Base-by-base conservation (phyloP, 2,329 filamentous ascomycete genomes). In the Phialophora expanda region DNA sequence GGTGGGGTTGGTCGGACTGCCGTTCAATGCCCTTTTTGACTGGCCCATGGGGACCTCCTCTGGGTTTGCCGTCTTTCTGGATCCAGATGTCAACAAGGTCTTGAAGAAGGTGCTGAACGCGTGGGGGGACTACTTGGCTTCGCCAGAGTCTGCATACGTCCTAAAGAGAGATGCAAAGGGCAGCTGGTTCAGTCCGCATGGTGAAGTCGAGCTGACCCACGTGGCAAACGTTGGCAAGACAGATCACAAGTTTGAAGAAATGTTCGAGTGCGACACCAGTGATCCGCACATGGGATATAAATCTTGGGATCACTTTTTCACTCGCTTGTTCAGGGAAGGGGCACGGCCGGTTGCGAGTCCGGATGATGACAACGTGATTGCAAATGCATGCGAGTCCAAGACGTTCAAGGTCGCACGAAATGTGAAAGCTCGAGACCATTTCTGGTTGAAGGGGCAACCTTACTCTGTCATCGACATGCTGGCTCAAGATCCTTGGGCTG, bases 271-370 rank as follows among this genome's bases (percentile, higher is more conserved):
- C 65, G 73, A 77, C 44, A 67, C 74, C 0, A 59, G 61, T 14
- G 53, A 51, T 9, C 34, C 59, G 17, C 66, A 76, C 38, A 82
- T 85, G 68, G 88, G 89, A 20, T 91, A 81, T 78, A 84, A 81
- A 63, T 89, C 86, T 0, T 91, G 89, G 89, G 89, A 91, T 65
- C 79, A 86, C 72, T 91, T 90, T 78, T 91, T 91, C 77, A 89
- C 86, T 0, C 83, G 89, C 5, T 64, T 79, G 4, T 82, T 90
- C 62, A 80, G 77, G 8, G 81, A 85, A 3, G 77, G 77, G 0
- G 81, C 85, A 1, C 83, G 89, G 0, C 89, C 88, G 0, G 79
- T 90, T 1, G 85, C 84, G 0, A 78, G 75, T 0, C 85, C 86
- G 0, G 80, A 86, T 0, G 83, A 90, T 65, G 77, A 81, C 64